Evolutionary conservation across 352 stramenopile genomes (phyloP).

Genomic region (Thalassiosira exigua): DNA sequence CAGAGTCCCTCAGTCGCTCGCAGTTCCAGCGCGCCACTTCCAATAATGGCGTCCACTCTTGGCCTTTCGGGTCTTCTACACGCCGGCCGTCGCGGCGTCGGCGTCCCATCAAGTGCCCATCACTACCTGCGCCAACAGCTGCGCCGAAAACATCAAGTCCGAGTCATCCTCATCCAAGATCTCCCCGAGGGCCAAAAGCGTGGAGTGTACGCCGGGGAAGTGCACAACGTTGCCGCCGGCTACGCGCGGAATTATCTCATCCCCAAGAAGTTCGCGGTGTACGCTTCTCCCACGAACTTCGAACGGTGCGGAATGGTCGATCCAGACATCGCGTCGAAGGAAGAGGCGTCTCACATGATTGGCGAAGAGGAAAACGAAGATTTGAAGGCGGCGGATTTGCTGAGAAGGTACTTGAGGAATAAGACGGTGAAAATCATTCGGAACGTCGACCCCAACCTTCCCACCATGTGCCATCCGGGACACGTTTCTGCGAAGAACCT

Average conservation of each 20-base stretch:
- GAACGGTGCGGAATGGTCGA: conserved; percentile 75
- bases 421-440: conserved; percentile 69
- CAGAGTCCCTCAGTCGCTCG: too few species aligned
- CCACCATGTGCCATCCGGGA: conserved; percentile 58
- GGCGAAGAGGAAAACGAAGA: conserved; percentile 57
- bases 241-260: conserved; percentile 94
- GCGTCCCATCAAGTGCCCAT: neutral
- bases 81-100: conserved; percentile 1
- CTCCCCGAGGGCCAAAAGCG: conserved; percentile 71
- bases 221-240: conserved; percentile 91
- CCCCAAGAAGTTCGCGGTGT: conserved; percentile 92
- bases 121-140: conserved; percentile 25
- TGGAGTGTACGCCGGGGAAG: conserved; percentile 88
- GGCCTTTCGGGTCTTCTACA: conserved; percentile 20
- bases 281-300: conserved; percentile 91
- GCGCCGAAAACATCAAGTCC: conserved; percentile 67
- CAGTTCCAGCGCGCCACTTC: too few species aligned
- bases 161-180: conserved; percentile 79
- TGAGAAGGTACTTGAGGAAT: conserved; percentile 80
- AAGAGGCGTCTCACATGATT: conserved; percentile 45
- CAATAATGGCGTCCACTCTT: conserved; percentile 23
- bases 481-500: conserved; percentile 67
- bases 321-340: conserved; percentile 61
- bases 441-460: conserved; percentile 69
- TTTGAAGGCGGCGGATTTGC: conserved; percentile 71